A percentile compares a stretch with the other conserved stretches of the same genome.
Evolutionary conservation across 495 filamentous ascomycete genomes (phyloP).

Genomic region (Cryomyces minteri): DNA sequence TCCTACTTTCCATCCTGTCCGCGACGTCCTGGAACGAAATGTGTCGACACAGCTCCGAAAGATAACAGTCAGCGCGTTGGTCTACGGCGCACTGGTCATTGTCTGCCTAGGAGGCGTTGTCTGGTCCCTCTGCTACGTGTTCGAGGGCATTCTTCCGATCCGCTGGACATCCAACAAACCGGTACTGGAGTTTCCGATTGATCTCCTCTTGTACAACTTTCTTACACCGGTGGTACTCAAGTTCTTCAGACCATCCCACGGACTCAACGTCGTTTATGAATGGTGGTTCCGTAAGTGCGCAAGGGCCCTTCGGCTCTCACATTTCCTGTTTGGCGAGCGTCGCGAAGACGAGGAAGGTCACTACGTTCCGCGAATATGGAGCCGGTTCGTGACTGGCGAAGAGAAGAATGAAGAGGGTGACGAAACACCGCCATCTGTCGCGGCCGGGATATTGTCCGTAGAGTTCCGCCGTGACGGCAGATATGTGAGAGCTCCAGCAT

Average conservation of each 20-base stretch:
- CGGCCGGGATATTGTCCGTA: constrained; percentile 8
- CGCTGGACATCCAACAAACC: constrained; percentile 83
- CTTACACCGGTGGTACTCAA: constrained; percentile 70
- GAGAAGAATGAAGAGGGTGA: constrained; percentile 18
- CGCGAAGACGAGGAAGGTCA: constrained; percentile 66
- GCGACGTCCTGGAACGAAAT: constrained; percentile 87
- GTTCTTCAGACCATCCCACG: constrained; percentile 68
- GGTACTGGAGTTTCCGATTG: constrained; percentile 84
- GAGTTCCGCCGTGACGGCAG: constrained; percentile 49
- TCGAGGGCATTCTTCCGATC: constrained; percentile 63
- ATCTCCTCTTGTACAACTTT: constrained; percentile 92
- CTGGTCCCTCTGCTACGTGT: constrained; percentile 58
- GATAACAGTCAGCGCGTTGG: constrained; percentile 86
- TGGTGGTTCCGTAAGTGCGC: constrained; percentile 96
- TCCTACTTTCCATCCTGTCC: constrained; percentile 92
- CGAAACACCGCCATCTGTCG: constrained; percentile 13
- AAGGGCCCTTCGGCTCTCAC: constrained; percentile 56
- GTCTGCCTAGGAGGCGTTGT: constrained; percentile 90
- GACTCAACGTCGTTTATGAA: constrained; percentile 63
- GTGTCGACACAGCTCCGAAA: constrained; percentile 88
- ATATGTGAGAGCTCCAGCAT: constrained; percentile 78
- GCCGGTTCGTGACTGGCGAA: constrained; percentile 25
- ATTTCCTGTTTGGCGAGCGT: constrained; percentile 83
- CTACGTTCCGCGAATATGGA: constrained; percentile 23
- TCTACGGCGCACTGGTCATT: constrained; percentile 86